Conservation (phyloP, 768 basidiomycete species). For the Mycena pura region DNA sequence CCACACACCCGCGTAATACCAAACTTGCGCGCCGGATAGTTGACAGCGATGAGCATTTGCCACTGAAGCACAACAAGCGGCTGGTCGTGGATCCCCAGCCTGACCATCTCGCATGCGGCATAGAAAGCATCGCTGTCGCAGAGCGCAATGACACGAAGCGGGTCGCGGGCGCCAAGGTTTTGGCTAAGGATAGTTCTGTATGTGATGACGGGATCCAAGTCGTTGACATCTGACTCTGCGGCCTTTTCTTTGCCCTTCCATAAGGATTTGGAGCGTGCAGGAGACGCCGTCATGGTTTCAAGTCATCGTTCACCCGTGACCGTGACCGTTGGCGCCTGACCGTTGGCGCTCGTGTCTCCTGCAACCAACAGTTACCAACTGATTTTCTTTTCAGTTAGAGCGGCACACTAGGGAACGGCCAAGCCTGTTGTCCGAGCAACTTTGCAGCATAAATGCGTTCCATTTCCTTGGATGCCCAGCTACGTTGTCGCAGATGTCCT, state of each 20-base stretch:
- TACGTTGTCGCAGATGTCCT: neutral
- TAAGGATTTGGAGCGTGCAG: slow-evolving; percentile 17
- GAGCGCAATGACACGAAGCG: slow-evolving; percentile 84
- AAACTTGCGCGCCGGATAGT: slow-evolving; percentile 91
- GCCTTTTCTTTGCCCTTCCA: slow-evolving; percentile 69
- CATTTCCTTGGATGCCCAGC: too few species aligned
- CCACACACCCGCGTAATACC: slow-evolving; percentile 80
- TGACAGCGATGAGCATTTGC: slow-evolving; percentile 91
- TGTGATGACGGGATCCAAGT: slow-evolving; percentile 72
- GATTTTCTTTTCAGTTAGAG: too few species aligned
- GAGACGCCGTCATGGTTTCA: neutral
- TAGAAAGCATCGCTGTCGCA: slow-evolving; percentile 92
- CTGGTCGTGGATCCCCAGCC: slow-evolving; percentile 66
- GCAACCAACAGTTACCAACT: too few species aligned
- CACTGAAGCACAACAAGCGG: slow-evolving; percentile 90
- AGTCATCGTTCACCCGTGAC: too few species aligned
- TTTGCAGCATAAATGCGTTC: too few species aligned
- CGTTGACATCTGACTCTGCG: slow-evolving; percentile 54
- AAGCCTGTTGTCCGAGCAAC: too few species aligned
- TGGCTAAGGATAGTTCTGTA: slow-evolving; percentile 79
- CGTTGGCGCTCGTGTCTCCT: too few species aligned
- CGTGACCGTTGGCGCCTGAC: too few species aligned
- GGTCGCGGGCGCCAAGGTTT: slow-evolving; percentile 73
- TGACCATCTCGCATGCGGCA: slow-evolving; percentile 85
- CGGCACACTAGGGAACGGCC: too few species aligned